phyloP scores from a whole-genome alignment of 2,329 filamentous ascomycete genomes.

The Ophiostoma sp. region DNA sequence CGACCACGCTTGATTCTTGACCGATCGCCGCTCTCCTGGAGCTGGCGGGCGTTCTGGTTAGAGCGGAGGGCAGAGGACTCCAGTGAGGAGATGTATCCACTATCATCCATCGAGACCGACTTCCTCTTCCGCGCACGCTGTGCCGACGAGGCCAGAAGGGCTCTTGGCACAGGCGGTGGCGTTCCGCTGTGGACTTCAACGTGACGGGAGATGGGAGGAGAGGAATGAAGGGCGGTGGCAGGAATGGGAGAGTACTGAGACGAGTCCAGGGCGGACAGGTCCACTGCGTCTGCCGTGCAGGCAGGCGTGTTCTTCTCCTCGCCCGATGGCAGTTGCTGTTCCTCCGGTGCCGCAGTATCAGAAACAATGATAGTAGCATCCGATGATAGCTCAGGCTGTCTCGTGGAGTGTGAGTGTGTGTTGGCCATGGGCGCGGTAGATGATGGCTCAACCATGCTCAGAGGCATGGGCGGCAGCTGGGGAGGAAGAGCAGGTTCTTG shows the following conservation, averaged over 20 bases:
- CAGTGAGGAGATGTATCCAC: conserved; percentile 93
- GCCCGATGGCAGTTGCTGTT: conserved; percentile 11
- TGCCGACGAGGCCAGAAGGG: conserved; percentile 53
- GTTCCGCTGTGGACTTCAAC: conserved; percentile 65
- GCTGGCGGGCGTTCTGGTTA: conserved; percentile 61
- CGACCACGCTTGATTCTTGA: conserved; percentile 82
- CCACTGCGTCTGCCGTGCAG: background rate
- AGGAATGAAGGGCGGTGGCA: conserved; percentile 74
- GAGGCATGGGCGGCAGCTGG: conserved; percentile 42
- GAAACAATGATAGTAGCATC: conserved; percentile 76
- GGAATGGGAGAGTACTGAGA: conserved; percentile 70
- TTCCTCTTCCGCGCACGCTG: conserved; percentile 72
- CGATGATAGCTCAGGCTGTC: conserved; percentile 63
- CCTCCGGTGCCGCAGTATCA: conserved; percentile 44
- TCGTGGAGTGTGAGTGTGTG: conserved; percentile 30
- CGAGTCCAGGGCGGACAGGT: conserved; percentile 43
- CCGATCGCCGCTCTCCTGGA: conserved; percentile 72
- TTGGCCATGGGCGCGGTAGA: conserved; percentile 21
- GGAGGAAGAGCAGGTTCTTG: conserved; percentile 52
- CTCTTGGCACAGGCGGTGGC: conserved; percentile 68
- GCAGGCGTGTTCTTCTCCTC: conserved; percentile 17
- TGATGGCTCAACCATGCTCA: conserved; percentile 29
- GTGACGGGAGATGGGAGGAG: conserved; percentile 74
- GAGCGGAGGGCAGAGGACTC: conserved; percentile 85
- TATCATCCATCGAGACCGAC: conserved; percentile 79